Evolutionary conservation across 495 filamentous ascomycete species (phyloP), one percentile per base, ranked within the genome.

Genomic region (Tuber magnatum): DNA sequence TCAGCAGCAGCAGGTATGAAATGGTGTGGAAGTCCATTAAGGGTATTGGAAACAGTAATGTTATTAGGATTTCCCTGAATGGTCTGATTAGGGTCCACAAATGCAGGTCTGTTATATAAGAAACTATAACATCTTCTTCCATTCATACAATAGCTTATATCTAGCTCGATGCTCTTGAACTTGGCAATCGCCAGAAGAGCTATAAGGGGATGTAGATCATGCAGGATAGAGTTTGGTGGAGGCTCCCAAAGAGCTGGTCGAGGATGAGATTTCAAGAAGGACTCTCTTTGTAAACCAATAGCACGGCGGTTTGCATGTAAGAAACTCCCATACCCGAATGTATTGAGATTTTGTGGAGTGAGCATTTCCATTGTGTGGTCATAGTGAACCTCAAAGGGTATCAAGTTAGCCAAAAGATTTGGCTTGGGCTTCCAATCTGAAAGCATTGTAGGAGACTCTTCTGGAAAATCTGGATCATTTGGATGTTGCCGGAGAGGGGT

Each of bases 201-300:
- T 28, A 81, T 77, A 8, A 82, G 42, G 5, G 80, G 80, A 39
- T 82, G 77, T 2, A 76, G 74, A 16, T 82, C 80, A 1, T 72
- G 71, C 1, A 82, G 42, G 0, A 14, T 35, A 5, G 80, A 80
- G 24, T 72, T 71, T 12, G 42, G 24, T 3, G 80, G 80, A 0
- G 80, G 72, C 3, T 56, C 32, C 80, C 80, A 81, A 9, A 40
- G 18, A 1, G 3, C 10, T 3, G 22, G 5, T 14, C 20, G 65
- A 14, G 32, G 56, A 35, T 65, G 2, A 5, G 56, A 65, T 16
- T 35, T 65, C 56, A 32, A 0, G 28, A 20, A 65, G 35, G 12
- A 1, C 28, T 65, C 56, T 12, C 56, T 65, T 35, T 65, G 28
- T 14, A 65, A 32, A 16, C 32, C 16, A 4, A 65, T 18, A 65